Base-by-base conservation (phyloP, 176 grass and related monocot genomes). In the Oryza punctata region DNA sequence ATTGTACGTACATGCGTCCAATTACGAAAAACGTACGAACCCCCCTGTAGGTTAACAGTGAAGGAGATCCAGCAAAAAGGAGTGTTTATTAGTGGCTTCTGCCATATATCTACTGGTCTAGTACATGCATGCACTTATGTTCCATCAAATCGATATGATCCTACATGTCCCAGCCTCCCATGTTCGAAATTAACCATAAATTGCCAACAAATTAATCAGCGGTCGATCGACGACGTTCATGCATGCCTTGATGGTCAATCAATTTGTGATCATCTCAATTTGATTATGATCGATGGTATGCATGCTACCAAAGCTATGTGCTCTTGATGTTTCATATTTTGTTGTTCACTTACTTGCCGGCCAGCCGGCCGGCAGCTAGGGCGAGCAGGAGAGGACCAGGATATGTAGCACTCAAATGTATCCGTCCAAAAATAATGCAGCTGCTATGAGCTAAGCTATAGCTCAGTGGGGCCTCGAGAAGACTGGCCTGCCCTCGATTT, bases 351-450 rank as follows among this genome's bases (percentile, higher is more conserved):
- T 13, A 3, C 45, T 47, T 15, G 45, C 43, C 10, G 41, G 41
- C 10, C 41, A 46, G 11, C 45, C 45, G 45, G 50, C 16, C 16
- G 50, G 50, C 50, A 54, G 50, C 50, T 54, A 54, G 50, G 50
- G 50, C 16, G 18, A 54, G 50, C 18, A 54, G 50, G 50, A 54
- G 50, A 54, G 50, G 50, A 54, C 16, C 50, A 54, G 50, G 50
- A 54, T 5, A 54, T 54, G 50, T 19, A 54, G 50, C 16, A 75
- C 70, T 85, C 65, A 86, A 72, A 78, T 37, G 72, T 71, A 89
- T 82, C 78, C 72, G 78, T 85, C 88, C 83, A 82, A 82, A 85
- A 86, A 89, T 72, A 89, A 82, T 82, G 44, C 32, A 44, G 78
- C 12, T 4, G 45, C 13, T 13, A 46, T 14, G 12, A 46, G 44